Percentiles rank a stretch among this genome's conserved stretches.
phyloP scores from a whole-genome alignment of 2,329 filamentous ascomycete genomes.

The Cladophialophora immunda region DNA sequence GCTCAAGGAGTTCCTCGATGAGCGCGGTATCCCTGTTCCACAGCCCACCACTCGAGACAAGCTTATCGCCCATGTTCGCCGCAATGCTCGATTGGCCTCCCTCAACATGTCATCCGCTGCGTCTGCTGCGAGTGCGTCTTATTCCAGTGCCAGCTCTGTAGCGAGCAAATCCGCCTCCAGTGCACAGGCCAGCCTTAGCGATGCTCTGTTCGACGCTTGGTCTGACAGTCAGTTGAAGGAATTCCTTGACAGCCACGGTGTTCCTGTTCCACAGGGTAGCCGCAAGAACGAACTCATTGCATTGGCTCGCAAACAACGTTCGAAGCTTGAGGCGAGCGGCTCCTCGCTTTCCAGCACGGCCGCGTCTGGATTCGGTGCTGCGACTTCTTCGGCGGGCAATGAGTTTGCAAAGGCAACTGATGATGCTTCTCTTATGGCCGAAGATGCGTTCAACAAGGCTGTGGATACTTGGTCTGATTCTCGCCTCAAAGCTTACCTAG shows the following conservation, averaged over 20 bases:
- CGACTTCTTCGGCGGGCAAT: conserved; percentile 78
- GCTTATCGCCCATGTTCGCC: conserved; percentile 86
- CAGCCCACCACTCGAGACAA: conserved; percentile 86
- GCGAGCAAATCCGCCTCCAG: conserved; percentile 71
- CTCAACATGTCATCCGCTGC: conserved; percentile 71
- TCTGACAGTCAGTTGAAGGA: conserved; percentile 89
- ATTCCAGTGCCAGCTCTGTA: conserved; percentile 61
- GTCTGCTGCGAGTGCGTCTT: conserved; percentile 66
- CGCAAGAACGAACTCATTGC: conserved; percentile 89
- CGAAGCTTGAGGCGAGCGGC: conserved; percentile 70
- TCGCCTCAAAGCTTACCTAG: conserved; percentile 79
- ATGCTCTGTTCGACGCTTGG: conserved; percentile 89
- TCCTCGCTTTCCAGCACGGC: conserved; percentile 60
- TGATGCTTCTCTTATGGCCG: conserved; percentile 67
- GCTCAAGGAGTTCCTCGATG: conserved; percentile 91
- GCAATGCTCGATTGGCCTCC: conserved; percentile 84
- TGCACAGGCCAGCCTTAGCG: conserved; percentile 77
- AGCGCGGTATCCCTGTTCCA: conserved; percentile 78
- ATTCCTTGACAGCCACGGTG: conserved; percentile 88
- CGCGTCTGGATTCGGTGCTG: conserved; percentile 68
- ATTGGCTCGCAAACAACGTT: conserved; percentile 86
- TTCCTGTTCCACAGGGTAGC: conserved; percentile 90
- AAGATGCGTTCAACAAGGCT: conserved; percentile 72
- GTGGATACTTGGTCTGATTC: conserved; percentile 75
- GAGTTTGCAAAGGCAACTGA: conserved; percentile 79